Base-by-base conservation (phyloP, 805 yeast species). In the Saturnispora gosingensis region DNA sequence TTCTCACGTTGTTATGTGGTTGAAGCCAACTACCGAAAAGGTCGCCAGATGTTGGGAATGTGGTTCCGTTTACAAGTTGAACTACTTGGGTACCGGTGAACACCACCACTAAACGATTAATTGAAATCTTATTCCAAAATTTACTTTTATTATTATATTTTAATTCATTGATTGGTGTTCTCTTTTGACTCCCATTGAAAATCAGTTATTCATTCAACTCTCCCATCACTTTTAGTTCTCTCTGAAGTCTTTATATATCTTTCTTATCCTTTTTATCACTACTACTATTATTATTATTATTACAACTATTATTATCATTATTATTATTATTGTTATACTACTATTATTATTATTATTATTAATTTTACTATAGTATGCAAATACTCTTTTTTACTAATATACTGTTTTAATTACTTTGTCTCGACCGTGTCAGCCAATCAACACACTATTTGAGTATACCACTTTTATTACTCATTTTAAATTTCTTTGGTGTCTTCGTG, bases 11-110 rank as follows among this genome's bases (percentile, higher is more conserved):
- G 80, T 88, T 59, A 81, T 82, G 83, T 91, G 97, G 97, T 80
- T 90, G 75, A 83, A 82, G 72, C 95, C 95, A 63, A 85, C 89
- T 60, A 80, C 76, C 58, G 86, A 80, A 47, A 76, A 87, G 72
- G 85, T 85, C 56, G 86, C 86, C 61, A 88, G 99, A 82, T 93
- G 97, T 76, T 88, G 97, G 96, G 97, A 93, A 72, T 91, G 98
- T 72, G 99, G 99, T 72, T 84, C 90, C 61, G 96, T 89, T 60
- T 91, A 85, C 78, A 82, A 86, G 66, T 73, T 90, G 63, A 86
- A 89, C 73, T 84, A 83, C 74, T 78, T 90, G 64, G 97, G 97
- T 72, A 85, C 82, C n/a, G 69, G 67, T 52, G 81, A 73, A 63
- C 82, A 78, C 67, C 77, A 74, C 67, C 82, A 80, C 68, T 78